Evolutionary conservation across 129 eudicot genomes (phyloP), one percentile per base, ranked within the genome.

Genomic region (Escallonia rubra): DNA sequence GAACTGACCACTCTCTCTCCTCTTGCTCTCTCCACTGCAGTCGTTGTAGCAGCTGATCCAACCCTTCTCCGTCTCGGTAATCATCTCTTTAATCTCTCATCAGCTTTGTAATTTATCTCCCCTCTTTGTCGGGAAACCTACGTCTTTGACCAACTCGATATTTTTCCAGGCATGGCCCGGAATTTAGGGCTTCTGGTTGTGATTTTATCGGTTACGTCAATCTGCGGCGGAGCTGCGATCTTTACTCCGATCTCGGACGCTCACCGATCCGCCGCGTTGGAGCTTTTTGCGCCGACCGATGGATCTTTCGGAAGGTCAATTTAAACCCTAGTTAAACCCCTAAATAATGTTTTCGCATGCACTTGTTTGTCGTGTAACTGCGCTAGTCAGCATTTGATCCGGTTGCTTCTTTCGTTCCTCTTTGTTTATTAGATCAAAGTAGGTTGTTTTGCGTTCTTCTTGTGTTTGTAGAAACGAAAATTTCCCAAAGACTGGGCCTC

Each of bases 221-320:
- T 85, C 74, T 86, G 79, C 68, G 85, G 79, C 48, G 82, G 90
- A 3, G 80, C 81, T 7, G 65, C 91, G 59, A 50, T 83, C 48
- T 81, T 85, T 61, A 72, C 63, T 64, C 96, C 98, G 69, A 81
- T 92, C 72, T 86, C 95, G 1, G 81, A 80, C 34, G 66, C 87
- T 66, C 96, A 92, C 66, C 87, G 91, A 74, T 86, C 96, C 16
- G 89, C 91, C 5, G 98, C 95, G 23, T 63, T 71, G 55, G 87
- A 88, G 46, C 72, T 88, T 51, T 75, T 85, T 45, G 45, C 82
- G 9, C 69, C 81, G 6, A 58, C 67, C 46, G 82, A 56, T 73
- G 94, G 96, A 77, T 90, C 94, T 57, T 77, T 75, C 67, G 74
- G 79, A 67, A 85, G 93, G 85, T 86, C 61, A 38, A 15, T 43